These are phyloP conservation scores for Gracilaria vermiculophylla DNA, from an alignment of 23 red algal genomes.

Conservation along the genomic window DNA sequence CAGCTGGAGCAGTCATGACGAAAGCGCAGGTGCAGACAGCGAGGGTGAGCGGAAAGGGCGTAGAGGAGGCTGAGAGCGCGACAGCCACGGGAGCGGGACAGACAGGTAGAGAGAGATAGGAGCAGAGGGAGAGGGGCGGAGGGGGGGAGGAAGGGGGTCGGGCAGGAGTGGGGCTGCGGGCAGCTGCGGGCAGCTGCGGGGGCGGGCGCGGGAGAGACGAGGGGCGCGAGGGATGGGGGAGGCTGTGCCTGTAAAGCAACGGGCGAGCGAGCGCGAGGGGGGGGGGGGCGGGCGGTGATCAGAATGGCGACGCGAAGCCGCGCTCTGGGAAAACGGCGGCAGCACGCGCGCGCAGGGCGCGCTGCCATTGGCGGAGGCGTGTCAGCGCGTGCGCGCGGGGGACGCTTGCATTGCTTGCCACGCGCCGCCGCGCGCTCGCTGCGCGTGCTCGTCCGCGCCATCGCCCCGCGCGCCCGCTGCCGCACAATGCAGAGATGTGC, in stretches of 20 bases:
- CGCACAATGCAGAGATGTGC: not conserved
- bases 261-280: not conserved
- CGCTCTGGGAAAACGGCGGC: not conserved
- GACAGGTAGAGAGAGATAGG: not conserved
- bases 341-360: not conserved
- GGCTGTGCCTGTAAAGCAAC: conserved; percentile 1
- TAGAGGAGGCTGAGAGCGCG: too few relatives aligned
- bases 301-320: conserved; percentile 30
- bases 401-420: not conserved
- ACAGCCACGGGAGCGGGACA: not conserved
- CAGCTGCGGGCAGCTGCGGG: not conserved
- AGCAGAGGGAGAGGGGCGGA: not conserved
- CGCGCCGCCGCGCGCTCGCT: not conserved
- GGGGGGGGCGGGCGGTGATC: not conserved
- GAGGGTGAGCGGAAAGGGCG: not conserved
- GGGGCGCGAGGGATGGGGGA: not conserved
- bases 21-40: not conserved
- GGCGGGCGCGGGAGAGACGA: not conserved
- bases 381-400: not conserved
- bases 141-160: not conserved
- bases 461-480: too few relatives aligned
- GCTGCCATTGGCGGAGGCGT: not conserved
- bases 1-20: not conserved
- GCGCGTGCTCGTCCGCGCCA: not conserved
- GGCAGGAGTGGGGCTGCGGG: not conserved